These are phyloP conservation scores for Garcia nutans DNA, from an alignment of 345 rosid genomes.

Conservation along the genomic window DNA sequence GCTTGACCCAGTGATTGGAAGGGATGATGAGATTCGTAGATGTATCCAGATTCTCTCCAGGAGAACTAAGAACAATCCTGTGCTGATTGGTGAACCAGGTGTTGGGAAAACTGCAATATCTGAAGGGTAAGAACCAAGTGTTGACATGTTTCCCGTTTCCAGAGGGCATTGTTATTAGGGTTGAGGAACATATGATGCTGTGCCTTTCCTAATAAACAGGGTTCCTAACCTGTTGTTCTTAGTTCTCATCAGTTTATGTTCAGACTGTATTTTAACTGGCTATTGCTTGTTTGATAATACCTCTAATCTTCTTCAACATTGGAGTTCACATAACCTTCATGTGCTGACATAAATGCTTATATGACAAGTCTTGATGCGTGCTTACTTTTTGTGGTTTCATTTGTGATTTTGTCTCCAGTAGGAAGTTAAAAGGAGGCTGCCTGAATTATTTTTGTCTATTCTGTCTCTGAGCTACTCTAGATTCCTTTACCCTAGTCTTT, in stretches of 20 bases:
- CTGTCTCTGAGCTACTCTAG: neutral
- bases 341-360: neutral
- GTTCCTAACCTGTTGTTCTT: neutral
- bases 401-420: constrained; percentile 10
- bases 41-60: constrained; percentile 97
- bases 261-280: neutral
- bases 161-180: constrained; percentile 4
- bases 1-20: constrained; percentile 96
- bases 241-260: neutral
- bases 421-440: neutral
- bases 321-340: neutral
- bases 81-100: constrained; percentile 97
- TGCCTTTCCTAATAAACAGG: neutral
- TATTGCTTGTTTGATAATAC: neutral
- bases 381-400: neutral
- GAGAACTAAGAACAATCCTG: constrained; percentile 99
- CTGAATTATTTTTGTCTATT: neutral
- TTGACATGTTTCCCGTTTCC: neutral
- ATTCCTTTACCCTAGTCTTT: neutral
- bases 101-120: constrained; percentile 99
- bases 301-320: neutral
- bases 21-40: constrained; percentile 99
- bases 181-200: neutral
- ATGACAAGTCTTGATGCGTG: neutral
- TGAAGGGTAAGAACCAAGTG: constrained; percentile 65